These are phyloP conservation scores for Draba incana DNA, from an alignment of 345 rosid genomes.

Conservation along the genomic window DNA sequence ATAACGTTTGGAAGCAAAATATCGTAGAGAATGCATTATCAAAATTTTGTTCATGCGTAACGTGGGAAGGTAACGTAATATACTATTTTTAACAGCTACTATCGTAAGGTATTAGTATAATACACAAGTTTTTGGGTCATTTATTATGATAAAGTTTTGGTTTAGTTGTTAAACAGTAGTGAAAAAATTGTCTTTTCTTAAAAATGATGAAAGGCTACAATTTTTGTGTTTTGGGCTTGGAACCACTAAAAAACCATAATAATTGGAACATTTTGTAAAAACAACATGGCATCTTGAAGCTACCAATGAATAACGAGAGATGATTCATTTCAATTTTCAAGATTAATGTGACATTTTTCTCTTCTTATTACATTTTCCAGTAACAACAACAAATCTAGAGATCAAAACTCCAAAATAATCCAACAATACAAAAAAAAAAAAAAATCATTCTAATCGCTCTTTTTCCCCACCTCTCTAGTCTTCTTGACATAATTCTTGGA, in stretches of 20 bases:
- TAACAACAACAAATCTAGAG: neutral
- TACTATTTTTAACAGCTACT: too few species aligned
- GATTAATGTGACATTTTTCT: neutral
- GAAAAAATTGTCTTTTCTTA: neutral
- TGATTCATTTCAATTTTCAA: too few species aligned
- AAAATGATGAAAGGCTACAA: neutral
- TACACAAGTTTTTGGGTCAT: too few species aligned
- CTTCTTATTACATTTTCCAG: constrained; percentile 4
- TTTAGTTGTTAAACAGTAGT: neutral
- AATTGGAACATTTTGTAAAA: neutral
- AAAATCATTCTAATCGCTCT: constrained; percentile 15
- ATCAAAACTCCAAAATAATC: too few species aligned
- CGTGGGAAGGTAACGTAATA: too few species aligned
- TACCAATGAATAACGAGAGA: neutral
- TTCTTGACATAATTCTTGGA: constrained; percentile 51
- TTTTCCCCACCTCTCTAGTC: neutral
- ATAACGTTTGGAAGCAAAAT: too few species aligned
- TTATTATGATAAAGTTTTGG: neutral
- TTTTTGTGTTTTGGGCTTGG: neutral
- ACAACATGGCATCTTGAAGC: neutral
- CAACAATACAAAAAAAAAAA: constrained; percentile 1
- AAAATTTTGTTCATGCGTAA: too few species aligned
- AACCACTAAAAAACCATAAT: neutral
- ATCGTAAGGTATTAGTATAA: too few species aligned
- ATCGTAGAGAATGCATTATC: too few species aligned